Percentiles rank a stretch among this genome's conserved stretches.
These are phyloP conservation scores for Aureobasidium sp. DNA, from an alignment of 2,329 filamentous ascomycete species.

Conservation along the genomic window DNA sequence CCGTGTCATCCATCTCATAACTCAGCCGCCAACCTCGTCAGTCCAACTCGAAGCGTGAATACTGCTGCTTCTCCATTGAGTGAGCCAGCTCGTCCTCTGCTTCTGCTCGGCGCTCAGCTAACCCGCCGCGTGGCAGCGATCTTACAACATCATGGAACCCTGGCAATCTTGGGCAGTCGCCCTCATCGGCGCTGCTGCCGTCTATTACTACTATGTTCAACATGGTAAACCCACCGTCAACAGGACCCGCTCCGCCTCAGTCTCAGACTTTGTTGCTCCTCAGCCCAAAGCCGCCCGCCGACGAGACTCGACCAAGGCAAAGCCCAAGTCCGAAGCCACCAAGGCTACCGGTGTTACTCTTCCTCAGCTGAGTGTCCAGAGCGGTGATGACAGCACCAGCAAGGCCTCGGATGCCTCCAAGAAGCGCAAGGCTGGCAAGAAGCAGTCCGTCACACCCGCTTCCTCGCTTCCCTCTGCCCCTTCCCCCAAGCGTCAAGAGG, in stretches of 20 bases:
- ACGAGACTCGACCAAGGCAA: constrained; percentile 20
- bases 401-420: constrained; percentile 23
- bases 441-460: constrained; percentile 19
- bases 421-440: constrained; percentile 30
- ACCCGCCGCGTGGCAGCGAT: neutral
- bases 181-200: constrained; percentile 20
- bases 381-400: constrained; percentile 5
- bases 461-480: constrained; percentile 22
- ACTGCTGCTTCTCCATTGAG: neutral
- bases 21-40: constrained; percentile 2
- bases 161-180: constrained; percentile 26
- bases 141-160: constrained; percentile 23
- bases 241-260: constrained; percentile 16
- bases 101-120: neutral
- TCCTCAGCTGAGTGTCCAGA: constrained; percentile 2
- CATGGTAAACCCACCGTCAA: constrained; percentile 20
- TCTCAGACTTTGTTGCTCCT: constrained; percentile 14
- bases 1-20: constrained; percentile 5
- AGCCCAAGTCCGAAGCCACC: constrained; percentile 20
- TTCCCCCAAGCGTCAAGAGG: constrained; percentile 24
- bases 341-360: constrained; percentile 19
- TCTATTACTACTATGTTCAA: constrained; percentile 24
- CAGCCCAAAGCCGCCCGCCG: constrained; percentile 18
- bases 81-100: neutral
- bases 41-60: neutral